Conservation (phyloP, 108 stramenopile species). For the Skeletonema marinoi region DNA sequence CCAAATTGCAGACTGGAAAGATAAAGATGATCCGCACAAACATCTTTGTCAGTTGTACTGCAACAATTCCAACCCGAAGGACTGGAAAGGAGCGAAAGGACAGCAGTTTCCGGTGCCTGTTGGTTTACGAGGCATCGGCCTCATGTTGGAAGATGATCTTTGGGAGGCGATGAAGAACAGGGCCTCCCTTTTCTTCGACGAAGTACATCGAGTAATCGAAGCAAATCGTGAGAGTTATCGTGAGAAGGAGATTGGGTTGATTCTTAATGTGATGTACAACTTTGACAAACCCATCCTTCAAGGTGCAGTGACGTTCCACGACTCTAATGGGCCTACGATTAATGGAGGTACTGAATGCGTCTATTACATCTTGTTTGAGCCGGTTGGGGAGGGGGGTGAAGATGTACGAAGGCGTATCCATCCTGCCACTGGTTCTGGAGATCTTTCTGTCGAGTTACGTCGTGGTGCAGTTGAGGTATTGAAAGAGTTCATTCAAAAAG, state of each 20-base stretch:
- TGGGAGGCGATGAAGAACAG: neutral
- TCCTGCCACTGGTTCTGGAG: neutral
- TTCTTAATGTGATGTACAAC: neutral
- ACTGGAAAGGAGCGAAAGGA: neutral
- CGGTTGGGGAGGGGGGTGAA: neutral
- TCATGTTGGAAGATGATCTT: neutral
- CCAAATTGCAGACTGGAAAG: neutral
- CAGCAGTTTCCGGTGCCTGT: neutral
- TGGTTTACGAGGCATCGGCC: neutral
- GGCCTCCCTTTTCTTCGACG: neutral
- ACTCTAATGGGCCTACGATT: neutral
- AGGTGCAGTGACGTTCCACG: neutral
- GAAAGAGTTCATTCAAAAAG: conserved; percentile 4
- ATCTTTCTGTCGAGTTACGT: neutral
- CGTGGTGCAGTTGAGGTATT: neutral
- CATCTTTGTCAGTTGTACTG: neutral
- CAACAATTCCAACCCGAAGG: neutral
- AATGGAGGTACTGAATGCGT: neutral
- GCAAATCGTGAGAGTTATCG: neutral
- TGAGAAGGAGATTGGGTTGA: neutral
- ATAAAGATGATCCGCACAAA: neutral
- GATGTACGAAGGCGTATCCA: neutral
- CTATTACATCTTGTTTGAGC: neutral
- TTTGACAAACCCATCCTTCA: neutral
- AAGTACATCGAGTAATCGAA: neutral